These are phyloP conservation scores for Cucurbita argyrosperma DNA, from an alignment of 306 rosid genomes.

Conservation along the genomic window DNA sequence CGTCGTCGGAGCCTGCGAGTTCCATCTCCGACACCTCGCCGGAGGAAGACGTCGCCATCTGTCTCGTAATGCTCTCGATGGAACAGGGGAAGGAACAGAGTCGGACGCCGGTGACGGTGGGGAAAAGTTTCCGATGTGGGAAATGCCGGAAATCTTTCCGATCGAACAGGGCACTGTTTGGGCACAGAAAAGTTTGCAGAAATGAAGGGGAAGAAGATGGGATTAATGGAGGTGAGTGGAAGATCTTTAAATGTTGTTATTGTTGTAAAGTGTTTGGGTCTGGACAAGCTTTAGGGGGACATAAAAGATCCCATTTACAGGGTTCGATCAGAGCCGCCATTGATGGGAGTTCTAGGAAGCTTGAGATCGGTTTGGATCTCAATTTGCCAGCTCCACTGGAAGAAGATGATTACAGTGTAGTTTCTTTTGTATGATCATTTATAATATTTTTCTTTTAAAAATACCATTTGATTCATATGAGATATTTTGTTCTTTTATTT, in stretches of 20 bases:
- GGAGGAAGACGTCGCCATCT: conserved; percentile 65
- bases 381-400: conserved; percentile 77
- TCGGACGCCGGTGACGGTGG: neutral
- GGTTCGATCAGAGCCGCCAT: neutral
- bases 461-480: too few relatives aligned
- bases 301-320: conserved; percentile 64
- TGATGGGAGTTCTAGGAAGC: conserved; percentile 5
- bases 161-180: conserved; percentile 76
- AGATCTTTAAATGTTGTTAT: conserved; percentile 53
- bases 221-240: conserved; percentile 21
- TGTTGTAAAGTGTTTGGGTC: conserved; percentile 68
- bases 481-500: too few relatives aligned
- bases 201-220: neutral
- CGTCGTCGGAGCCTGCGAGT: conserved; percentile 27
- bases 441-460: neutral
- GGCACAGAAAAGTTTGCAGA: conserved; percentile 34
- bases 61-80: conserved; percentile 70
- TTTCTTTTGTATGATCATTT: conserved; percentile 24
- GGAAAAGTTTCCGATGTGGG: conserved; percentile 38
- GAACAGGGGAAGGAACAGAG: conserved; percentile 18
- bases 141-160: conserved; percentile 67
- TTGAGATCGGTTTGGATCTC: conserved; percentile 55
- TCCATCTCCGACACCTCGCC: conserved; percentile 58
- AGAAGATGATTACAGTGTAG: conserved; percentile 46
- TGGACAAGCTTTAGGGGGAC: conserved; percentile 92